Evolutionary conservation across 257 asterid species (phyloP).

Genomic region (Petunia axillaris): DNA sequence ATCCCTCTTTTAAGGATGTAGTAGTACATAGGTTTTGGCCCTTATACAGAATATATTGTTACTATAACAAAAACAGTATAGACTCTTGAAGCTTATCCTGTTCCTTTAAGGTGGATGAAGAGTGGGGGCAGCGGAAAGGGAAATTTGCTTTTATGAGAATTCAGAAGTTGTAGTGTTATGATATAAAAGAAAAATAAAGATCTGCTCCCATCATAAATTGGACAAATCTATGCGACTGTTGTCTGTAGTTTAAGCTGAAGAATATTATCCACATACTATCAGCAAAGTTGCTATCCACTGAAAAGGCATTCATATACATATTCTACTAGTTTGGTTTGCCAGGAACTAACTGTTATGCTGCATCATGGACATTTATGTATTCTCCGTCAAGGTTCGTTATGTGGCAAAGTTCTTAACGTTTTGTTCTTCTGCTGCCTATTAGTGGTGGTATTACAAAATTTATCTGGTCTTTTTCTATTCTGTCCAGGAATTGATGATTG

Average conservation of each 20-base stretch:
- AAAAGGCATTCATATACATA: slow-evolving; percentile 17
- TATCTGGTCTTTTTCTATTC: slow-evolving; percentile 3
- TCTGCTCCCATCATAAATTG: neutral
- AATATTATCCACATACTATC: neutral
- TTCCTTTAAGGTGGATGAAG: neutral
- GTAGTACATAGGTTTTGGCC: neutral
- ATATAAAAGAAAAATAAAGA: neutral
- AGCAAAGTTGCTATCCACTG: neutral
- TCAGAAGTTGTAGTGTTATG: neutral
- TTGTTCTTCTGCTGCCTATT: slow-evolving; percentile 10
- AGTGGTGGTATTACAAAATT: neutral
- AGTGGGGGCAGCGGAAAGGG: neutral
- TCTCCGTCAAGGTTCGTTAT: neutral
- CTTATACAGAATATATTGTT: neutral
- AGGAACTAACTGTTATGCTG: neutral
- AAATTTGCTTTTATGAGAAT: neutral
- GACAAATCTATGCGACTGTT: neutral
- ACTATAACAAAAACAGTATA: neutral
- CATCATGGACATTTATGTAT: neutral
- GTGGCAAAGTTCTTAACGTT: neutral
- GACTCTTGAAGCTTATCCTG: slow-evolving; percentile 1
- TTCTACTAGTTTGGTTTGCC: neutral
- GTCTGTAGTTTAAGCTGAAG: neutral
- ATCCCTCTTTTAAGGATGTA: neutral
- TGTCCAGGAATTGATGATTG: slow-evolving; percentile 78